Evolutionary conservation across 2,329 filamentous ascomycete genomes (phyloP), one percentile per base, ranked within the genome.

Genomic region (Hymenoscyphus scutula): DNA sequence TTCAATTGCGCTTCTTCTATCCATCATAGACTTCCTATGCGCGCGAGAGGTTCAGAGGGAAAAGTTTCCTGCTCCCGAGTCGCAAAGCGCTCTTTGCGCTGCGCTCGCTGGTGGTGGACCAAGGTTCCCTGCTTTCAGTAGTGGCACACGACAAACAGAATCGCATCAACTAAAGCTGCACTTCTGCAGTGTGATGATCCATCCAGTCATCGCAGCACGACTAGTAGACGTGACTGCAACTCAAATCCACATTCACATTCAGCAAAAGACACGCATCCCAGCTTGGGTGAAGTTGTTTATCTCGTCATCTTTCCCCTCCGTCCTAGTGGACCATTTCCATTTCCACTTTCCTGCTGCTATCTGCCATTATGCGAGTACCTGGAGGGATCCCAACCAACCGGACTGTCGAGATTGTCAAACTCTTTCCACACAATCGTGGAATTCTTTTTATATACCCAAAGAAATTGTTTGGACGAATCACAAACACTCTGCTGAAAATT

Each of bases 111-210:
- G n/a, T 56, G 53, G 29, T 23, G 59, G 45, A 51, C 45, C 45
- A 25, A 58, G 63, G 56, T 61, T 59, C 61, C 58, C 51, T 55
- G 53, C 30, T 17, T 17, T n/a, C 19, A 25, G 45, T 13, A 13
- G 45, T 51, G 45, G 45, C 45, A 51, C 19, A 51, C 32, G 51
- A 25, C 29, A 54, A 27, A 54, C 53, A 23, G 37, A 29, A 51
- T 56, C 32, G 30, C 29, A 37, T 56, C 51, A 62, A 68, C 64
- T 67, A 66, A 66, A 60, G 32, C 64, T 53, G 59, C 59, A 53
- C 59, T 61, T 29, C 29, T 70, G 67, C 67, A 64, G 61, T 58
- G 53, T 62, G 67, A 48, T 69, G 67, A 70, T 70, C 67, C 59
- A 67, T 66, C 66, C 63, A 63, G 55, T 51, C 45, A 51, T 51